Percentiles rank a stretch among this genome's conserved stretches.
Conservation (phyloP, 1,139 yeast species). For the Torulaspora globosa region DNA sequence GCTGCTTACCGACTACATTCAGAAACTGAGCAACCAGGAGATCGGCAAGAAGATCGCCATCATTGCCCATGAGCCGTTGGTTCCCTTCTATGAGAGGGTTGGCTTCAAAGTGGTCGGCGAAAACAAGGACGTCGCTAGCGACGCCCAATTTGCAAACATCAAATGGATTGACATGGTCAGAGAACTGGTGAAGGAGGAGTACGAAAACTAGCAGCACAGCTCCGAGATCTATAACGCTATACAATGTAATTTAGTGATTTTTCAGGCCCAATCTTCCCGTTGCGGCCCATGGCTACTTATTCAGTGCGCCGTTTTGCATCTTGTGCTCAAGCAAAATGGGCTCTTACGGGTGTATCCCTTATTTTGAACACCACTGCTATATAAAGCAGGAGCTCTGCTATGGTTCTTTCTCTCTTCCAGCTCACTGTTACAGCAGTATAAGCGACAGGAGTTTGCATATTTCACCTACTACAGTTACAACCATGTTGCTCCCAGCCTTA, state of each 20-base stretch:
- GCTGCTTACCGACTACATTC: slow-evolving; percentile 82
- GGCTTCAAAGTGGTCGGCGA: slow-evolving; percentile 51
- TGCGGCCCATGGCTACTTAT: too few relatives aligned
- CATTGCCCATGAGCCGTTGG: slow-evolving; percentile 63
- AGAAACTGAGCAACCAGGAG: slow-evolving; percentile 81
- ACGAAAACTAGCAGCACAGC: slow-evolving; percentile 22
- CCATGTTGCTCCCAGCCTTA: slow-evolving; percentile 8
- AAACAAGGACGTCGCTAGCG: slow-evolving; percentile 31
- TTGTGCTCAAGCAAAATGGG: background rate
- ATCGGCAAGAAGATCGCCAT: slow-evolving; percentile 75
- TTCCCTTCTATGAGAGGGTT: slow-evolving; percentile 72
- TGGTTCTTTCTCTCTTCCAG: background rate
- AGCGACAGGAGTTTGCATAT: too few relatives aligned
- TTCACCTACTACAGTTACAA: too few relatives aligned
- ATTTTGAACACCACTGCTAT: background rate
- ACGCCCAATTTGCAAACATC: slow-evolving; percentile 29
- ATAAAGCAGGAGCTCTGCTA: background rate
- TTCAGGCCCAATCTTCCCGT: background rate
- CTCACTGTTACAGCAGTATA: too few relatives aligned
- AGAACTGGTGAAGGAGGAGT: slow-evolving; percentile 37
- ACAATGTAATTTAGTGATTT: slow-evolving; percentile 1
- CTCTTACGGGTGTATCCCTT: background rate
- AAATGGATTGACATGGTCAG: slow-evolving; percentile 39
- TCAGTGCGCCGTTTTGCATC: too few relatives aligned
- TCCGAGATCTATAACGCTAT: background rate